Evolutionary conservation across 2,329 filamentous ascomycete genomes (phyloP), one percentile per base, ranked within the genome.

Genomic region (Botrytis elliptica): DNA sequence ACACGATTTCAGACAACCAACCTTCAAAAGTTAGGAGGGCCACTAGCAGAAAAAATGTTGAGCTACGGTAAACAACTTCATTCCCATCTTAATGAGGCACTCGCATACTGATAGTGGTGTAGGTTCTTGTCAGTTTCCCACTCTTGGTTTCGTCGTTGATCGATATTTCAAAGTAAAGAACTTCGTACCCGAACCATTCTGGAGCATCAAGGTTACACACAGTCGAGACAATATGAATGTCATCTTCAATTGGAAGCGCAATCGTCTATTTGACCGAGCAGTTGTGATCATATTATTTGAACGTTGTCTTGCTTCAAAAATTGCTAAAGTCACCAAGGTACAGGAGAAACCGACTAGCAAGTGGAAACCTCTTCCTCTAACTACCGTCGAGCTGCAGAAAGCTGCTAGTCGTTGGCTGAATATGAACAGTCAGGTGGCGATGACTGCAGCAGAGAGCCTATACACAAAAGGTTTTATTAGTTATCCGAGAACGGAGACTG

Each of bases 401-500:
- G 95, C 95, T 84, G 95, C 96, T 20, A 97, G 93, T 76, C 88
- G 91, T 42, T 94, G 97, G 79, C 87, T 99, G 38, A 90, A 90
- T n/a, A 93, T 99, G 90, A 94, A 91, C 76, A 95, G 95, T 84
- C 92, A 97, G 78, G 88, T 92, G 74, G 93, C 97, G 63, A 98
- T 99, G 95, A 91, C 88, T 67, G 86, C 92, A 38, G 96, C 96
- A 7, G 96, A 99, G 82, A 85, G 86, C 8, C 88, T 99, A 3
- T 99, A 99, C 84, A 95, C 94, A 66, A 94, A 92, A 82, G 96
- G 96, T 0, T 98, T 95, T 83, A 97, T 99, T 83, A 98, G 95
- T 82, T 99, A 99, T 82, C 96, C 96, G 1, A 91, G 96, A 83
- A 99, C 96, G 0, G 96, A 99, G 82, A 99, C 96, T 0, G 96